A percentile compares a stretch with the other conserved stretches of the same genome.
phyloP scores from a whole-genome alignment of 805 yeast species.

The Ogataea allantospora region DNA sequence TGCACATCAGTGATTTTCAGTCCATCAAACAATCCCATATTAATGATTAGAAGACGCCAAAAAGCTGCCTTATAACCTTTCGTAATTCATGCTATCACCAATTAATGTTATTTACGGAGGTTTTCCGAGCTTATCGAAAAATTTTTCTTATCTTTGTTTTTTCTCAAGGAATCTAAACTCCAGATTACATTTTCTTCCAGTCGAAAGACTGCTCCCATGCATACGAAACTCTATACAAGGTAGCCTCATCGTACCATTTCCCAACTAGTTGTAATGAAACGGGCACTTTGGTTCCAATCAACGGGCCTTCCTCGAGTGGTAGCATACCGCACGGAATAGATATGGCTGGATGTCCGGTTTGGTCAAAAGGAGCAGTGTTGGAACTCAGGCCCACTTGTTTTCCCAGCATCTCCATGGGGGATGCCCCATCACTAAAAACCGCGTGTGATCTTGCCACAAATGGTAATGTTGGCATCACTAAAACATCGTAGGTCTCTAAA shows the following conservation, averaged over 20 bases:
- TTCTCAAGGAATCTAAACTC: slow-evolving; percentile 14
- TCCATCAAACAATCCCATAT: too few relatives aligned
- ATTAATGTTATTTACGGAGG: too few relatives aligned
- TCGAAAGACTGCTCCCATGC: slow-evolving; percentile 36
- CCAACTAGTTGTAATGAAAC: slow-evolving; percentile 34
- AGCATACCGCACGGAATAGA: slow-evolving; percentile 36
- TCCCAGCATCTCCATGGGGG: slow-evolving; percentile 27
- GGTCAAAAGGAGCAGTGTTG: slow-evolving; percentile 37
- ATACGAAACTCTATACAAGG: slow-evolving; percentile 32
- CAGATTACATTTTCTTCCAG: slow-evolving; percentile 17
- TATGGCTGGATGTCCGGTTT: slow-evolving; percentile 39
- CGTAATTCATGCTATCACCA: too few relatives aligned
- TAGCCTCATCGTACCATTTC: slow-evolving; percentile 32
- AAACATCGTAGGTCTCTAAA: slow-evolving; percentile 30
- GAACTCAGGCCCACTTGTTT: slow-evolving; percentile 32
- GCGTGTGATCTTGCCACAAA: slow-evolving; percentile 30
- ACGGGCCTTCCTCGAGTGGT: slow-evolving; percentile 30
- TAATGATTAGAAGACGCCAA: too few relatives aligned
- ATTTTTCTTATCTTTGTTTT: too few relatives aligned
- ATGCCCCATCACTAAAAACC: slow-evolving; percentile 12
- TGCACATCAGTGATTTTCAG: too few relatives aligned
- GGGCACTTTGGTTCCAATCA: slow-evolving; percentile 31
- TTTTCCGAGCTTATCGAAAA: too few relatives aligned
- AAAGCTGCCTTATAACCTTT: too few relatives aligned
- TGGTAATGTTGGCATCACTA: slow-evolving; percentile 35